A percentile compares a stretch with the other conserved stretches of the same genome.
Conservation (phyloP, 208 protist species). For the Crithidia acanthocephali region DNA sequence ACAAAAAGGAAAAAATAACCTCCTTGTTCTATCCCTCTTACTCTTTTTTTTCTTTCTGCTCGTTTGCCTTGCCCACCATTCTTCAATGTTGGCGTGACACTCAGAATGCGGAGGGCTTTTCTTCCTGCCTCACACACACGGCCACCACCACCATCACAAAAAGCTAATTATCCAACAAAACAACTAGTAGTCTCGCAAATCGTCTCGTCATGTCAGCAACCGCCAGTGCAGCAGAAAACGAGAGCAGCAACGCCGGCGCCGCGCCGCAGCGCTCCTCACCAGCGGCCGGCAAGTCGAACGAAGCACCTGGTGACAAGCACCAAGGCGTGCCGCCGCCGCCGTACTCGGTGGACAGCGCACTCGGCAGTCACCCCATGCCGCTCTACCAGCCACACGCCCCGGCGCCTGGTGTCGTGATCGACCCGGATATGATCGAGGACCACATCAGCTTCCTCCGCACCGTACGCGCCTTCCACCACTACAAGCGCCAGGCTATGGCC, state of each 20-base stretch:
- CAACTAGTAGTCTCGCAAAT: not conserved
- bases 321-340: constrained; percentile 42
- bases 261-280: constrained; percentile 11
- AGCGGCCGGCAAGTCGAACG: constrained; percentile 12
- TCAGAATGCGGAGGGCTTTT: no score
- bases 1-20: no score
- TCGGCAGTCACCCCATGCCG: constrained; percentile 11
- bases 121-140: not conserved
- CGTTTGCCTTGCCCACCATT: no score
- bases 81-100: no score
- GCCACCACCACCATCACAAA: not conserved
- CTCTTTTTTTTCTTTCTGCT: no score
- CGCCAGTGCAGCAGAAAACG: constrained; percentile 10
- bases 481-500: constrained; percentile 71
- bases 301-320: constrained; percentile 38
- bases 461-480: constrained; percentile 78
- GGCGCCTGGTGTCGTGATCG: constrained; percentile 31
- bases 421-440: constrained; percentile 85
- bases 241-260: constrained; percentile 4
- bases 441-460: constrained; percentile 89
- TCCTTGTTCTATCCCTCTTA: no score
- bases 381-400: constrained; percentile 39
- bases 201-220: constrained; percentile 8
- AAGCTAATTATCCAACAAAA: no score
- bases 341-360: constrained; percentile 35